Evolutionary conservation across 2,329 filamentous ascomycete species (phyloP).

Genomic region (Aureobasidium vineae): DNA sequence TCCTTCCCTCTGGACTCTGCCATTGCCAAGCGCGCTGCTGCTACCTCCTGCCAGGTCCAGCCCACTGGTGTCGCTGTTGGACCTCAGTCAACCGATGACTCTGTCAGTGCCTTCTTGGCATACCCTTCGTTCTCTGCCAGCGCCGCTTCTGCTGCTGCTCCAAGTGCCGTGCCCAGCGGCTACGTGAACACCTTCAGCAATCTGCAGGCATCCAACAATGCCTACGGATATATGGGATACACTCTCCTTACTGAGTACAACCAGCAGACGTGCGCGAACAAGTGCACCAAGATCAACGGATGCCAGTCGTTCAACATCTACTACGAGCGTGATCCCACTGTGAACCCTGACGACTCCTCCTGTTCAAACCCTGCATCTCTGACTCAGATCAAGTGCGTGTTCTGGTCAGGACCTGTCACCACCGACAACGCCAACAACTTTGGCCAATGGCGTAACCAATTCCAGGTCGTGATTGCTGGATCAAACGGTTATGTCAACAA

Average conservation of each 20-base stretch:
- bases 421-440: slow-evolving; percentile 37
- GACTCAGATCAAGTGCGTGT: slow-evolving; percentile 37
- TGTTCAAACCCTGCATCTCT: slow-evolving; percentile 36
- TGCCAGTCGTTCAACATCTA: slow-evolving; percentile 31
- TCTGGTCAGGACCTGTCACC: slow-evolving; percentile 38
- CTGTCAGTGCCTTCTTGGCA: slow-evolving; percentile 23
- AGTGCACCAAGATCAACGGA: slow-evolving; percentile 29
- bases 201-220: slow-evolving; percentile 24
- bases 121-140: slow-evolving; percentile 27
- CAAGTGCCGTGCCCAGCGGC: slow-evolving; percentile 28
- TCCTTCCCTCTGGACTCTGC: slow-evolving; percentile 3
- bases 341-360: slow-evolving; percentile 32
- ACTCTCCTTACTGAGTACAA: slow-evolving; percentile 25
- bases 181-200: slow-evolving; percentile 30
- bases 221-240: slow-evolving; percentile 33
- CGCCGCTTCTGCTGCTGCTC: slow-evolving; percentile 28
- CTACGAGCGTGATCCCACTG: slow-evolving; percentile 40
- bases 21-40: slow-evolving; percentile 5
- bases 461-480: slow-evolving; percentile 46
- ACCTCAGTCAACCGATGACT: slow-evolving; percentile 29
- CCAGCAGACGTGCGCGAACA: slow-evolving; percentile 23
- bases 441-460: slow-evolving; percentile 38
- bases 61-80: slow-evolving; percentile 34
- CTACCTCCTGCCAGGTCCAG: slow-evolving; percentile 37
- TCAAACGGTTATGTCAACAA: slow-evolving; percentile 42